Conservation (phyloP, 345 rosid genomes). For the Citrus unshiu region DNA sequence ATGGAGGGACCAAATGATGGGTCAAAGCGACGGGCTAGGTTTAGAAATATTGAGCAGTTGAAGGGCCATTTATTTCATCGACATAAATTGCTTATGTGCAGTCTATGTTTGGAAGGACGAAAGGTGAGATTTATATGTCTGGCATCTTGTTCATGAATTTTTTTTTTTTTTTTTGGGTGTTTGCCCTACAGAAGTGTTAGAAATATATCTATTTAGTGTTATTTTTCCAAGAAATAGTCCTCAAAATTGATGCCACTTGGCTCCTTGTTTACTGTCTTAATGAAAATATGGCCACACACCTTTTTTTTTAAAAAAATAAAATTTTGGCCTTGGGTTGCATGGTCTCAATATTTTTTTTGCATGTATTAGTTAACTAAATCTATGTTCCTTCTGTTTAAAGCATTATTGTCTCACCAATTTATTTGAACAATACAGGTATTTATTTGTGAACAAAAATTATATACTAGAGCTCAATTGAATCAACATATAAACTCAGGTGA, state of each 20-base stretch:
- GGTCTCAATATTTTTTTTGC: not conserved
- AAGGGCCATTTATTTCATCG: conserved; percentile 90
- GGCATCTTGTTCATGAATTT: not conserved
- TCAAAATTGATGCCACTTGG: not conserved
- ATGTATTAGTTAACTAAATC: not conserved
- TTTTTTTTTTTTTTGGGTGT: too few relatives aligned
- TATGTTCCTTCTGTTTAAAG: not conserved
- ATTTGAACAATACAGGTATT: conserved; percentile 52
- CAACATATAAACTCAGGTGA: conserved; percentile 87
- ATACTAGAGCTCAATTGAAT: conserved; percentile 72
- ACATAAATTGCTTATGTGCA: conserved; percentile 81
- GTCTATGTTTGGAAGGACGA: conserved; percentile 89
- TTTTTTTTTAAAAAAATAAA: too few relatives aligned
- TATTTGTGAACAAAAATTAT: conserved; percentile 89
- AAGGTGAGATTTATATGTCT: conserved; percentile 46
- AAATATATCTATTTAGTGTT: not conserved
- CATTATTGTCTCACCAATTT: conserved; percentile 2
- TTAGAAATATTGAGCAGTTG: conserved; percentile 83
- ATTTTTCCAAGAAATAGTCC: not conserved
- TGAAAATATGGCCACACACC: not conserved
- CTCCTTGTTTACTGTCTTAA: not conserved
- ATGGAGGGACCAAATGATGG: conserved; percentile 58
- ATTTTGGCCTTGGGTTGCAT: not conserved
- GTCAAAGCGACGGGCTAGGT: conserved; percentile 51
- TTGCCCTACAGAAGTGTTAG: not conserved